A percentile compares a stretch with the other conserved stretches of the same genome.
Conservation (phyloP, 179 eudicot species). For the Heliamphora pulchella region DNA sequence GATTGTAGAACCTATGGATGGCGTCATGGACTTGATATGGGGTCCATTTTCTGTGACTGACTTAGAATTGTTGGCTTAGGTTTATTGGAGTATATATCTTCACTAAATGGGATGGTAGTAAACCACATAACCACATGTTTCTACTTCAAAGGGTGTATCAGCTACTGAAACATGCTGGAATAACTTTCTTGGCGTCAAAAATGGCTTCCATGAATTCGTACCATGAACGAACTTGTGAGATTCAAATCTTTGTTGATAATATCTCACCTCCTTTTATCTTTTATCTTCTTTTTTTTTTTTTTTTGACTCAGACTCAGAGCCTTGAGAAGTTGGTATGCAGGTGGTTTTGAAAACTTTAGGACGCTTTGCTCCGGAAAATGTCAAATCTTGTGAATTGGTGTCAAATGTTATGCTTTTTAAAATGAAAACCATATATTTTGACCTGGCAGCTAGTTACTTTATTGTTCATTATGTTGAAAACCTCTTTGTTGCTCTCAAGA, state of each 20-base stretch:
- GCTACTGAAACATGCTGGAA: not conserved
- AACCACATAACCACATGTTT: not conserved
- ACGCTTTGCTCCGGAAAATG: not conserved
- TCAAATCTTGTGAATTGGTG: not conserved
- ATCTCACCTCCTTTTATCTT: not conserved
- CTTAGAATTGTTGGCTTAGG: not conserved
- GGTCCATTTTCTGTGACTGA: not conserved
- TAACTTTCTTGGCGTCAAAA: not conserved
- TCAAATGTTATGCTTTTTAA: slow-evolving; percentile 5
- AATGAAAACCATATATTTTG: not conserved
- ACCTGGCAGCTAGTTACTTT: not conserved
- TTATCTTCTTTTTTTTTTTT: not conserved
- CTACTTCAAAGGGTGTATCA: not conserved
- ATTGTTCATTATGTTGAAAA: not conserved
- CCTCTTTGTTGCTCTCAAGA: not conserved
- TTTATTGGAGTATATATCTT: not conserved
- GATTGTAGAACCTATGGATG: not conserved
- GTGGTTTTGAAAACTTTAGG: not conserved
- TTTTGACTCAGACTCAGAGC: not conserved
- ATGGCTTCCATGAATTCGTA: not conserved
- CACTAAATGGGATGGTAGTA: not conserved
- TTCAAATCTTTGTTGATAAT: not conserved
- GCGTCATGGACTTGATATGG: not conserved
- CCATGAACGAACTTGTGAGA: not conserved
- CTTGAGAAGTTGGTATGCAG: not conserved